Percentiles rank a stretch among this genome's conserved stretches.
phyloP scores from a whole-genome alignment of 2,329 filamentous ascomycete genomes.

The Fusarium sp. region DNA sequence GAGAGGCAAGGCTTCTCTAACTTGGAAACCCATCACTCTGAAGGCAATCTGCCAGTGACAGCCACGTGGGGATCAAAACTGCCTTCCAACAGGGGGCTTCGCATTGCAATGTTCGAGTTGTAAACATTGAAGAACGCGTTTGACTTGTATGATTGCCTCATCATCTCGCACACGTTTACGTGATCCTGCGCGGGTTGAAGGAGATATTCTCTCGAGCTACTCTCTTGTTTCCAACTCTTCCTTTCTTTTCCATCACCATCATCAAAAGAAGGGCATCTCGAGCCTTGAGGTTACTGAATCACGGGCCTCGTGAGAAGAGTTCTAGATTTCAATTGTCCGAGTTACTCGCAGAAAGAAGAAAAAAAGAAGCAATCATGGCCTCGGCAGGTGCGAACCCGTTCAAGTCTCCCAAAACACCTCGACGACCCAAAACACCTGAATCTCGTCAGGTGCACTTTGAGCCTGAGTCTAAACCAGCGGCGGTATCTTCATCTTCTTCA shows the following conservation, averaged over 20 bases:
- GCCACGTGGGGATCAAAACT: neutral
- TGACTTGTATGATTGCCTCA: neutral
- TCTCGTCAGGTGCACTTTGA: constrained; percentile 53
- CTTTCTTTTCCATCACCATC: constrained; percentile 6
- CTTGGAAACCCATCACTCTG: neutral
- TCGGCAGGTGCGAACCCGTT: constrained; percentile 42
- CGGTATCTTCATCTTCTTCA: constrained; percentile 1
- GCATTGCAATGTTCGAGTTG: neutral
- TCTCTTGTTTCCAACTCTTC: neutral
- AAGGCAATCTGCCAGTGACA: constrained; percentile 17
- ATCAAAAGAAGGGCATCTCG: neutral
- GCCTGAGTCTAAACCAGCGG: constrained; percentile 7
- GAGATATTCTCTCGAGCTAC: neutral
- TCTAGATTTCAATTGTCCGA: constrained; percentile 8
- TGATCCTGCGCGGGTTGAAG: neutral
- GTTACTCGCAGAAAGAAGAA: constrained; percentile 2
- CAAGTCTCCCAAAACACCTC: constrained; percentile 50
- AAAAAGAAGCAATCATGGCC: constrained; percentile 42
- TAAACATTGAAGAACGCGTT: neutral
- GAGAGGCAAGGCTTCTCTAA: neutral
- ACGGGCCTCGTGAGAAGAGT: constrained; percentile 1
- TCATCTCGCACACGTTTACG: neutral
- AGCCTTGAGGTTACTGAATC: constrained; percentile 21
- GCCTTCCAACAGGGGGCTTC: neutral
- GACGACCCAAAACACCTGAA: constrained; percentile 46